Percentiles rank a stretch among this genome's conserved stretches.
Evolutionary conservation across 1,284 basidiomycete species (phyloP).

Genomic region (Xerocomus amazonicus): DNA sequence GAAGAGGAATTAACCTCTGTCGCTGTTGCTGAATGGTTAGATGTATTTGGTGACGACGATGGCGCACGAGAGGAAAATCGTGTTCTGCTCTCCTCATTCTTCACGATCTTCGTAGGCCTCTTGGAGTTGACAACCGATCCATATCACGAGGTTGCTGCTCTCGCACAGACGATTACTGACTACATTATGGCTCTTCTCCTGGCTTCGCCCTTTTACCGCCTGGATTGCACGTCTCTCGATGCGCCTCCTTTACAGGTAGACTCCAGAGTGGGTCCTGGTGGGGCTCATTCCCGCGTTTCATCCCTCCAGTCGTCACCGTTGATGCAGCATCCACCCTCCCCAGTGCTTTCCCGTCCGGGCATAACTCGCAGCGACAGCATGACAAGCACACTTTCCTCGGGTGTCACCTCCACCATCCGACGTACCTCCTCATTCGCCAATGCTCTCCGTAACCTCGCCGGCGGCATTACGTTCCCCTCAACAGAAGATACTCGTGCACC

Average conservation of each 20-base stretch:
- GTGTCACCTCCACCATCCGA: conserved; percentile 64
- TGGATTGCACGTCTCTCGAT: conserved; percentile 64
- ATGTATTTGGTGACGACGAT: conserved; percentile 64
- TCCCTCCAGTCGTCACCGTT: conserved; percentile 48
- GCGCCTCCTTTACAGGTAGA: conserved; percentile 41
- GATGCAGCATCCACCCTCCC: conserved; percentile 35
- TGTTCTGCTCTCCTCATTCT: conserved; percentile 84
- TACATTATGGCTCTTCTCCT: conserved; percentile 88
- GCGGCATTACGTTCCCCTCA: conserved; percentile 64
- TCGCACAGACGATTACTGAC: conserved; percentile 90
- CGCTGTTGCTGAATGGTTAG: conserved; percentile 78
- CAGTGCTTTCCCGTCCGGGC: conserved; percentile 43
- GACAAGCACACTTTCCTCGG: conserved; percentile 52
- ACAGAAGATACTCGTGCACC: conserved; percentile 51
- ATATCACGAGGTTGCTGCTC: conserved; percentile 87
- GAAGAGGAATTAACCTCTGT: conserved; percentile 67
- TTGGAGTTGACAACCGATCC: conserved; percentile 92
- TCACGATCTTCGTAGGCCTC: conserved; percentile 87
- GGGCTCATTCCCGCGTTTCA: conserved; percentile 46
- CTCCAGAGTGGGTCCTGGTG: conserved; percentile 24
- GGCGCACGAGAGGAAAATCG: conserved; percentile 73
- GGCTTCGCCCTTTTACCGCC: conserved; percentile 79
- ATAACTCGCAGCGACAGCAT: conserved; percentile 60
- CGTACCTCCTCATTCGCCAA: conserved; percentile 84
- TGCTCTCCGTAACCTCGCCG: conserved; percentile 74